Evolutionary conservation across 805 yeast genomes (phyloP).

Genomic region (Lipomyces yamadae): DNA sequence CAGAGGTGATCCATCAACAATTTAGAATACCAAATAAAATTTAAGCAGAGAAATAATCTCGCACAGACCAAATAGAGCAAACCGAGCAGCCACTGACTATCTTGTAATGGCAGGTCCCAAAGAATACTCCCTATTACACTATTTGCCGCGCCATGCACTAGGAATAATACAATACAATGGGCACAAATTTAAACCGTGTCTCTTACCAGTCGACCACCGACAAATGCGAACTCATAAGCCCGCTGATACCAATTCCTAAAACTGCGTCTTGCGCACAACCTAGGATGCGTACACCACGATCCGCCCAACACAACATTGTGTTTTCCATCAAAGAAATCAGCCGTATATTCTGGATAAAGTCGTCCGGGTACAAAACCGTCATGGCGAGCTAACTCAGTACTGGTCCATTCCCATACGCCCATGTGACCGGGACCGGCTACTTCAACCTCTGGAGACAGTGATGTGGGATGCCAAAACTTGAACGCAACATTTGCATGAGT

Average conservation of each 20-base stretch:
- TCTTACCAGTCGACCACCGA: constrained; percentile 37
- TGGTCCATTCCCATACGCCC: constrained; percentile 41
- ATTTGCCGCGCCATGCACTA: background rate
- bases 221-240: constrained; percentile 36
- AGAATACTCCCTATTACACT: background rate
- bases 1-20: too few relatives aligned
- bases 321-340: constrained; percentile 40
- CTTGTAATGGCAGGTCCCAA: too few relatives aligned
- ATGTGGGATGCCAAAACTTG: constrained; percentile 36
- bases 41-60: too few relatives aligned
- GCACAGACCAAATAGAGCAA: too few relatives aligned
- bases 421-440: constrained; percentile 32
- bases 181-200: background rate
- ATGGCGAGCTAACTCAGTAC: constrained; percentile 27
- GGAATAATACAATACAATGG: background rate
- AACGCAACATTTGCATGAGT: constrained; percentile 34
- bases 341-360: constrained; percentile 39
- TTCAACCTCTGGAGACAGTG: constrained; percentile 8
- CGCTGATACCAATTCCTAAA: constrained; percentile 41
- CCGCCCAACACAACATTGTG: constrained; percentile 41
- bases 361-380: constrained; percentile 28
- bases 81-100: too few relatives aligned
- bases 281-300: constrained; percentile 38
- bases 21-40: too few relatives aligned
- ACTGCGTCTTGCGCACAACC: constrained; percentile 33